Evolutionary conservation across 1,139 yeast genomes (phyloP).

Genomic region (Nakaseomyces delphensis): DNA sequence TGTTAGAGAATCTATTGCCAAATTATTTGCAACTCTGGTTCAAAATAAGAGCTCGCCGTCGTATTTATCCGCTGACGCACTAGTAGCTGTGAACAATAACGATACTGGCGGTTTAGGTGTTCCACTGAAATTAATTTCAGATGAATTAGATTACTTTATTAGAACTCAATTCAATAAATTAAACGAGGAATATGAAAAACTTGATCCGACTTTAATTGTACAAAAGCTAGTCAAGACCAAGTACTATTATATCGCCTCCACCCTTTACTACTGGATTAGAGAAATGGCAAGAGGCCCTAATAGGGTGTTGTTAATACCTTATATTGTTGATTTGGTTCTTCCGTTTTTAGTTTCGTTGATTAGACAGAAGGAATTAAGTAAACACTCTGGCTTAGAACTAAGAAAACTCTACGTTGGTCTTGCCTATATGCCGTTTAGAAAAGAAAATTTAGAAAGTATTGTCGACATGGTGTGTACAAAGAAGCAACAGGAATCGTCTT

Average conservation of each 20-base stretch:
- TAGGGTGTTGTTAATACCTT: conserved; percentile 35
- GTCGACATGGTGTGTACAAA: conserved; percentile 42
- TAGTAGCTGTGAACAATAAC: conserved; percentile 35
- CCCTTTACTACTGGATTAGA: conserved; percentile 28
- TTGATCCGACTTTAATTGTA: conserved; percentile 17
- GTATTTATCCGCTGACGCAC: conserved; percentile 36
- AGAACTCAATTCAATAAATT: conserved; percentile 33
- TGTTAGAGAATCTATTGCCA: conserved; percentile 66
- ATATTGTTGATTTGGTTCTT: conserved; percentile 40
- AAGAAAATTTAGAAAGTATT: conserved; percentile 38
- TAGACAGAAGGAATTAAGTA: conserved; percentile 72
- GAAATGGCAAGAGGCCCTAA: conserved; percentile 27
- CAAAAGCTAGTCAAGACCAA: conserved; percentile 33
- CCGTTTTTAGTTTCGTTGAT: conserved; percentile 66
- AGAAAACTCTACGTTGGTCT: conserved; percentile 44
- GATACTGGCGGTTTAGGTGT: conserved; percentile 33
- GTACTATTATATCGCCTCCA: conserved; percentile 34
- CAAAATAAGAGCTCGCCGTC: conserved; percentile 48
- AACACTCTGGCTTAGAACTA: conserved; percentile 58
- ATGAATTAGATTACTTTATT: conserved; percentile 27
- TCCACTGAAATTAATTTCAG: conserved; percentile 27
- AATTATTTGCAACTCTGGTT: conserved; percentile 50
- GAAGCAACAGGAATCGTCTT: conserved; percentile 40
- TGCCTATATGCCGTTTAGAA: conserved; percentile 51
- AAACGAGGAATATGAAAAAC: not conserved